Percentiles rank a stretch among this genome's conserved stretches.
Evolutionary conservation across 106 monocot genomes (phyloP).

Genomic region (Dioscorea zingiberensis): DNA sequence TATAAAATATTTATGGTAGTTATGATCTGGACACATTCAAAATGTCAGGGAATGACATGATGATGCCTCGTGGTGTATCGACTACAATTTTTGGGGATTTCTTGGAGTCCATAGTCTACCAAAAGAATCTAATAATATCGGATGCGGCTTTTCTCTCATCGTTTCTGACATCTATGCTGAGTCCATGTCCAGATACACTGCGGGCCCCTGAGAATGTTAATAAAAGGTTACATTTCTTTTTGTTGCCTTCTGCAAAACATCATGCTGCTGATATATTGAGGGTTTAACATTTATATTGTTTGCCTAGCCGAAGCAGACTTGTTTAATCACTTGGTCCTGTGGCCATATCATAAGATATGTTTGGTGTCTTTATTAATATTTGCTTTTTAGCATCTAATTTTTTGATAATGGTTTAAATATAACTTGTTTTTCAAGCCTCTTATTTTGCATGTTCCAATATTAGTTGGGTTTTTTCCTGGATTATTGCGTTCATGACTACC

Average conservation of each 20-base stretch:
- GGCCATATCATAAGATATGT: no score
- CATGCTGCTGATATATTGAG: no score
- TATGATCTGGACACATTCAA: neutral
- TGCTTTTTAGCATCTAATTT: no score
- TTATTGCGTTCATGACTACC: no score
- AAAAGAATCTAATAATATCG: conserved; percentile 66
- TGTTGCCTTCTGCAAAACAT: neutral
- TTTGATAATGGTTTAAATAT: no score
- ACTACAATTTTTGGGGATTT: conserved; percentile 52
- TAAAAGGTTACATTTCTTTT: conserved; percentile 44
- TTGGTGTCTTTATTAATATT: no score
- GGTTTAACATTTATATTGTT: no score
- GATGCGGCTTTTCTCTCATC: conserved; percentile 68
- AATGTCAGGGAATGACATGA: conserved; percentile 49
- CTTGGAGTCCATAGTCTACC: conserved; percentile 45
- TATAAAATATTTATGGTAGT: neutral
- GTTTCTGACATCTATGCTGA: conserved; percentile 56
- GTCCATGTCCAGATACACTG: conserved; percentile 29
- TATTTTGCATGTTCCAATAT: no score
- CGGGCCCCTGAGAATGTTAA: conserved; percentile 39
- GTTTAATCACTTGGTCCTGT: no score
- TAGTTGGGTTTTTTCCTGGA: no score
- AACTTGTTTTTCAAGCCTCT: no score
- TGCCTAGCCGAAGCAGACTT: no score
- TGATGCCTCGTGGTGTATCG: conserved; percentile 23